Conservation (phyloP, 2,329 filamentous ascomycete genomes). For the Apiospora kogelbergensis region DNA sequence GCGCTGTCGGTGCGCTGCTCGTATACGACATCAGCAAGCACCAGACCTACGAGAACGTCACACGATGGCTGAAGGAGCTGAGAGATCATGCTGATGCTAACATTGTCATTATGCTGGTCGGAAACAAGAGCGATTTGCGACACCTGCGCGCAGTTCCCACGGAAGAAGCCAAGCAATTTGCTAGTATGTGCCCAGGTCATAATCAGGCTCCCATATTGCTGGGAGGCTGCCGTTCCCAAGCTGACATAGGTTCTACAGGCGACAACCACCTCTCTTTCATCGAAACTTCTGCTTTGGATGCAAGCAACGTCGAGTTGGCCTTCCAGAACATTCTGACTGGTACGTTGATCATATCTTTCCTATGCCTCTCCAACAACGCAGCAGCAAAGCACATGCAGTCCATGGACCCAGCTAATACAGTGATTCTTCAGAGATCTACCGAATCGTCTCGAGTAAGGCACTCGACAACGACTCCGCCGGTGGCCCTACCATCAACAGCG, state of each 20-base stretch:
- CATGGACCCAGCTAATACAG: slow-evolving; percentile 11
- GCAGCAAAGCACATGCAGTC: slow-evolving; percentile 8
- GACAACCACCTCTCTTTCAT: slow-evolving; percentile 99
- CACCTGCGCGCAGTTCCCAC: slow-evolving; percentile 96
- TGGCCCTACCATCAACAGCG: slow-evolving; percentile 76
- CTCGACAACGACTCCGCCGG: slow-evolving; percentile 85
- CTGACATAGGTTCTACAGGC: slow-evolving; percentile 54
- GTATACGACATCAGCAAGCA: slow-evolving; percentile 99
- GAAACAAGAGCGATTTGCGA: slow-evolving; percentile 99
- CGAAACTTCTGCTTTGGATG: slow-evolving; percentile 97
- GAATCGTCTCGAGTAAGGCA: slow-evolving; percentile 97
- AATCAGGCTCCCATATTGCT: not conserved
- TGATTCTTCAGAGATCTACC: slow-evolving; percentile 83
- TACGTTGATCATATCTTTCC: slow-evolving; percentile 44
- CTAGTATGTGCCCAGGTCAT: slow-evolving; percentile 60
- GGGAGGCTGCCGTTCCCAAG: slow-evolving; percentile 12
- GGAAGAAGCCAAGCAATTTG: slow-evolving; percentile 97
- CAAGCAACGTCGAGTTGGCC: slow-evolving; percentile 97
- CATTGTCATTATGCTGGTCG: slow-evolving; percentile 99
- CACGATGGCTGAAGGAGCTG: slow-evolving; percentile 97
- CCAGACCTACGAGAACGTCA: slow-evolving; percentile 98
- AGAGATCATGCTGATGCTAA: slow-evolving; percentile 97
- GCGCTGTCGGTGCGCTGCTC: slow-evolving; percentile 92
- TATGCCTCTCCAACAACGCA: slow-evolving; percentile 10
- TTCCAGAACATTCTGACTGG: slow-evolving; percentile 99